Base-by-base conservation (phyloP, 805 yeast species). In the Yamadazyma nakazawae region DNA sequence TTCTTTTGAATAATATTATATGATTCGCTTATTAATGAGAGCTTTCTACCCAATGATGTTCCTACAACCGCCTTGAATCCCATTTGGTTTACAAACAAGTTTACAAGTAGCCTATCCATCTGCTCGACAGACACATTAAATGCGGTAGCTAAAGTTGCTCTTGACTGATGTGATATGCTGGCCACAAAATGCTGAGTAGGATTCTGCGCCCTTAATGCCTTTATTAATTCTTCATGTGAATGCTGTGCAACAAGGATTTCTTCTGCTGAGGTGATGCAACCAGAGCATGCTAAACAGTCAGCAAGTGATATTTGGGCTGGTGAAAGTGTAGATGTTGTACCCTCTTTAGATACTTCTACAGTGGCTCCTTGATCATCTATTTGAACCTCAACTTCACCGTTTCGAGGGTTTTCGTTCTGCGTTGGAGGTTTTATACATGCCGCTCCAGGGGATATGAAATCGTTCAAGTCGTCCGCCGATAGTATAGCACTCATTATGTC, bases 201-300 rank as follows among this genome's bases (percentile, higher is more conserved):
- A 11, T 53, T 48, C 6, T 40, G 25, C 38, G 51, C 40, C 25
- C 70, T 67, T 52, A 88, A 59, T 21, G 82, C 85, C 40, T 78
- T 77, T 19, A 90, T 54, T 40, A 94, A 75, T 55, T 91, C 91
- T 18, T 79, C 80, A 56, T 91, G 95, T 34, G 96, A 87, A 62
- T 94, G 99, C 54, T 88, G 84, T 2, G 96, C 88, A 35, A 94
- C 85, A 39, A 94, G 69, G 6, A 94, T 89, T 52, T 92, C 96
- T 61, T 94, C 99, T n/a, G 97, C 95, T 4, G 96, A 87, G 0
- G 99, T 94, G 45, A 94, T 89, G 64, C 99, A 94, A 0, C 99
- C 99, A 8, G 95, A 82, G 61, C 99, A 94, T 0, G 99, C 99
- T 45, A 94, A 71, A 66, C 99, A 94, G 69, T 94, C 99, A 16